phyloP scores from a whole-genome alignment of 495 filamentous ascomycete species.

The Pyrenula aspistea region DNA sequence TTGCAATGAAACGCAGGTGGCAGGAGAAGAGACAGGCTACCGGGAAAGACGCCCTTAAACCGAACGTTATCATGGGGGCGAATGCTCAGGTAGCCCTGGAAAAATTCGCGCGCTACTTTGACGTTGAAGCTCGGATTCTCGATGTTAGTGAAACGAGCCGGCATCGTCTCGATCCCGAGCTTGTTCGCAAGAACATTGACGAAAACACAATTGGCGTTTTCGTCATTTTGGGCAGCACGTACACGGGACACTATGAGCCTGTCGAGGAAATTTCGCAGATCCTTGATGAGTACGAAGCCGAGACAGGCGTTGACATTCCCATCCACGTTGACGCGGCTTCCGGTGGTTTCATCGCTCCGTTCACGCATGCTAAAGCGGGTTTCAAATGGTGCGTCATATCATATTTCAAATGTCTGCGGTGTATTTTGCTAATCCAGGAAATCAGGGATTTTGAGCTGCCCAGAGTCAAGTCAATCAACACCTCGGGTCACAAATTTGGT shows the following conservation, averaged over 20 bases:
- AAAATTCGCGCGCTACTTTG: conserved; percentile 63
- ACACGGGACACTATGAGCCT: conserved; percentile 68
- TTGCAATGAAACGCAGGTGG: conserved; percentile 70
- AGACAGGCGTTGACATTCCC: conserved; percentile 54
- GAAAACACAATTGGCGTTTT: conserved; percentile 74
- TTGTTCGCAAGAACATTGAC: conserved; percentile 55
- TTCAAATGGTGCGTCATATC: conserved; percentile 37
- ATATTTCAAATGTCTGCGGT: not conserved
- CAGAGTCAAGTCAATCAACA: conserved; percentile 65
- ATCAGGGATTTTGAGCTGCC: conserved; percentile 56
- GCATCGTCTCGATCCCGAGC: conserved; percentile 49
- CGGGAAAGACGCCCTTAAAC: conserved; percentile 48
- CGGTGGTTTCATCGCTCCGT: conserved; percentile 64
- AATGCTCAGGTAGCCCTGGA: conserved; percentile 69
- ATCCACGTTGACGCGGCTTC: conserved; percentile 68
- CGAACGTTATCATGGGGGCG: conserved; percentile 69
- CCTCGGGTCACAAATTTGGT: conserved; percentile 64
- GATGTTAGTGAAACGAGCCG: conserved; percentile 52
- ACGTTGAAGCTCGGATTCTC: conserved; percentile 61
- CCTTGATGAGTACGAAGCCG: conserved; percentile 47
- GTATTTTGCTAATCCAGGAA: not conserved
- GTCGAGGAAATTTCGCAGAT: conserved; percentile 56
- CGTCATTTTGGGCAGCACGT: conserved; percentile 62
- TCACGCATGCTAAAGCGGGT: conserved; percentile 49
- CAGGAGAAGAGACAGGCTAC: conserved; percentile 48